Conservation (phyloP, 2,329 filamentous ascomycete genomes). For the Botrytis hyacinthi region DNA sequence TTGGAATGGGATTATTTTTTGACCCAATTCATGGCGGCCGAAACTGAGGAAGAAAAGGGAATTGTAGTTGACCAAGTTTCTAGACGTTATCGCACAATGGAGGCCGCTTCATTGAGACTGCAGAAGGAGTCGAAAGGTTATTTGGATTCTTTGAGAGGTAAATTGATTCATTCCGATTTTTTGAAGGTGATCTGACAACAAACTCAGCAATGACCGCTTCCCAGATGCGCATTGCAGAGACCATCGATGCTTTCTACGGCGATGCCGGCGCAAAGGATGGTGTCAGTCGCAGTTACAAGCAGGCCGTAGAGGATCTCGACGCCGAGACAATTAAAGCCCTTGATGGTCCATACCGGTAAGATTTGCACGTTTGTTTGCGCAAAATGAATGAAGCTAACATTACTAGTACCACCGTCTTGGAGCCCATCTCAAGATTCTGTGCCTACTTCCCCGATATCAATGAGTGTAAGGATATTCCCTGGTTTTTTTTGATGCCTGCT, state of each 20-base stretch:
- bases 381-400: conserved; percentile 26
- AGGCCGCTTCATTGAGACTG: conserved; percentile 83
- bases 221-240: conserved; percentile 98
- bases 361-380: background rate
- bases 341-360: conserved; percentile 85
- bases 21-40: background rate
- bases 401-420: conserved; percentile 79
- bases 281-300: conserved; percentile 95
- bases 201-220: conserved; percentile 89
- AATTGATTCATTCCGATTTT: conserved; percentile 22
- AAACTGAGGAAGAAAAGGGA: background rate
- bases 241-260: conserved; percentile 98
- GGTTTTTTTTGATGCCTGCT: conserved; percentile 22
- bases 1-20: background rate
- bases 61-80: conserved; percentile 8
- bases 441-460: conserved; percentile 99
- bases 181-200: conserved; percentile 22
- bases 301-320: conserved; percentile 95
- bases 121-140: conserved; percentile 99
- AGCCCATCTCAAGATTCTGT: conserved; percentile 94
- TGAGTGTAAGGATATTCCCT: conserved; percentile 63
- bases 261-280: conserved; percentile 93
- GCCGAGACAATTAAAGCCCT: conserved; percentile 98
- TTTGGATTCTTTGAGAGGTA: conserved; percentile 88
- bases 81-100: conserved; percentile 96